Evolutionary conservation across 2,329 filamentous ascomycete genomes (phyloP).

Genomic region (Pseudogymnoascus sp.): DNA sequence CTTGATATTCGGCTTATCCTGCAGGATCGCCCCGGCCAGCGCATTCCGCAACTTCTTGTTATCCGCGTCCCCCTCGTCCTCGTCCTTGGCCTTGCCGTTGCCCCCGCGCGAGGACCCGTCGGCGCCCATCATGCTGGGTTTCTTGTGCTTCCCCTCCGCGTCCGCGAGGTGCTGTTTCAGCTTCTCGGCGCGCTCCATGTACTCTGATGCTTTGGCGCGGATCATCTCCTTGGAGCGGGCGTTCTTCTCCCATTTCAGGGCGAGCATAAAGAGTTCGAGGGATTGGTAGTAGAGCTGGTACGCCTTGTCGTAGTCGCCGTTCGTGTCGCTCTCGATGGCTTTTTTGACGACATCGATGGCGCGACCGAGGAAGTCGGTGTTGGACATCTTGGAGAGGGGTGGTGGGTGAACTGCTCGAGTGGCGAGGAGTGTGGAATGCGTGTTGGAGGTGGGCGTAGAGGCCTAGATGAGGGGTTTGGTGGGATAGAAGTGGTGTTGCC

Average conservation of each 20-base stretch:
- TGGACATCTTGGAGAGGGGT: conserved; percentile 60
- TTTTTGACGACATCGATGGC: conserved; percentile 97
- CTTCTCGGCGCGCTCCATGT: conserved; percentile 98
- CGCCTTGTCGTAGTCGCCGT: conserved; percentile 92
- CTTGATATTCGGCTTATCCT: conserved; percentile 90
- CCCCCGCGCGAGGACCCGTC: conserved; percentile 61
- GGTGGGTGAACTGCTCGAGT: neutral
- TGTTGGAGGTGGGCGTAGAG: neutral
- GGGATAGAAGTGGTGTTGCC: neutral
- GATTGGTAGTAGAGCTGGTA: conserved; percentile 94
- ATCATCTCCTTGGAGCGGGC: conserved; percentile 96
- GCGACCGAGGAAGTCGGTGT: conserved; percentile 92
- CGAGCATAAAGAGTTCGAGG: conserved; percentile 97
- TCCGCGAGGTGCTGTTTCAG: conserved; percentile 84
- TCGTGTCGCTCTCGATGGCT: conserved; percentile 92
- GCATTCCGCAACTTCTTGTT: conserved; percentile 92
- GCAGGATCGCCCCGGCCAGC: conserved; percentile 82
- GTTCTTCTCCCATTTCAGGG: conserved; percentile 99
- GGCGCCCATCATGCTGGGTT: conserved; percentile 62
- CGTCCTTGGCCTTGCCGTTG: conserved; percentile 52
- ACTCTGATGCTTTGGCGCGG: conserved; percentile 86
- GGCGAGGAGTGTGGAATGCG: neutral
- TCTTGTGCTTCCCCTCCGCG: conserved; percentile 62
- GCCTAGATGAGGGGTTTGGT: neutral
- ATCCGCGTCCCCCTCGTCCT: conserved; percentile 68